Conservation (phyloP, 2,329 filamentous ascomycete genomes). For the Fusarium avenaceum region DNA sequence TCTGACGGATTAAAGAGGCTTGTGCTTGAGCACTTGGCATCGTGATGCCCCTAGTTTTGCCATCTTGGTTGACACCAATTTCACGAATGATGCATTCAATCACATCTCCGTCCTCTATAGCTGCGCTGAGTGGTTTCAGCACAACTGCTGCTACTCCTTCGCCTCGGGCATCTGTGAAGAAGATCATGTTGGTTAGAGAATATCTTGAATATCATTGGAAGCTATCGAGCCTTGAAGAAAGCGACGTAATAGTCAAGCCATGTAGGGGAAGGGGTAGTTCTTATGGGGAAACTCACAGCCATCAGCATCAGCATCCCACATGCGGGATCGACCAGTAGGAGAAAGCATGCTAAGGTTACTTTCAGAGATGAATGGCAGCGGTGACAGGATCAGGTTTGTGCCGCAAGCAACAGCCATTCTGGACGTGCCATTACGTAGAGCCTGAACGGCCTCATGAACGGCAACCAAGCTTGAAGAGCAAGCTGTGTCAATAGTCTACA, state of each 20-base stretch:
- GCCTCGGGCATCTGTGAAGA: too few relatives aligned
- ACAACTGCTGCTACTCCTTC: neutral
- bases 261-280: neutral
- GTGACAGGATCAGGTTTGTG: slow-evolving; percentile 44
- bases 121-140: neutral
- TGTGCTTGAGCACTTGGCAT: slow-evolving; percentile 4
- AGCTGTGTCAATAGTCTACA: neutral
- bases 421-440: neutral
- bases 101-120: neutral
- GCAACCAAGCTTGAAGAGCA: slow-evolving; percentile 3
- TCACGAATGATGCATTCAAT: neutral
- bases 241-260: too few relatives aligned
- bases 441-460: neutral
- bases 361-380: slow-evolving; percentile 27
- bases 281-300: neutral
- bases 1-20: slow-evolving; percentile 1
- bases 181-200: too few relatives aligned
- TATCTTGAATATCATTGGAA: too few relatives aligned
- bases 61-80: neutral
- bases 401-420: neutral
- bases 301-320: neutral
- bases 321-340: neutral
- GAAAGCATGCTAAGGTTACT: slow-evolving; percentile 1
- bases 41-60: neutral
- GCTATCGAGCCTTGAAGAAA: too few relatives aligned